Percentiles rank a stretch among this genome's conserved stretches.
These are phyloP conservation scores for Pleomassaria siparia DNA, from an alignment of 2,329 filamentous ascomycete species.

Conservation along the genomic window DNA sequence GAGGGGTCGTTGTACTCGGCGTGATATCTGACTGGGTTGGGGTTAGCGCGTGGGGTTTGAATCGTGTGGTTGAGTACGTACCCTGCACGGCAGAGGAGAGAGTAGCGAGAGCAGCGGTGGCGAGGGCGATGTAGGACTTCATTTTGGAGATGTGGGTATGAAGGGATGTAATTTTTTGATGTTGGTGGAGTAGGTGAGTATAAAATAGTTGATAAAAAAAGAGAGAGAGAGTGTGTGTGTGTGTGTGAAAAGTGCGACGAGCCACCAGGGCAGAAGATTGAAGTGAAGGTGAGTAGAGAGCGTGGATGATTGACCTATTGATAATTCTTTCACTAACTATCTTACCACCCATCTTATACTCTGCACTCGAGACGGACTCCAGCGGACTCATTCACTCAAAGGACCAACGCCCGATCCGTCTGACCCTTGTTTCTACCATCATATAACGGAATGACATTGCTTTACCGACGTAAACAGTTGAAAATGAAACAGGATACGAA, in stretches of 20 bases:
- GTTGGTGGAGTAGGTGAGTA: background rate
- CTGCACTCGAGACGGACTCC: background rate
- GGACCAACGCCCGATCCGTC: background rate
- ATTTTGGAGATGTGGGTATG: background rate
- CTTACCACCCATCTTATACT: background rate
- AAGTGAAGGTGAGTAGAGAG: background rate
- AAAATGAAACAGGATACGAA: background rate
- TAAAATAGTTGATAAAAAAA: background rate
- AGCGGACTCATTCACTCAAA: background rate
- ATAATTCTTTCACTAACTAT: background rate
- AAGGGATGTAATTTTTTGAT: background rate
- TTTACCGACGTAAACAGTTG: background rate
- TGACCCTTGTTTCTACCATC: background rate
- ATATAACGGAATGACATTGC: background rate
- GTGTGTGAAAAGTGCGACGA: too few species aligned
- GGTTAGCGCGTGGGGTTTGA: background rate
- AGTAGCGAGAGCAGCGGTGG: background rate
- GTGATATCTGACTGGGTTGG: constrained; percentile 39
- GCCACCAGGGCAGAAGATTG: background rate
- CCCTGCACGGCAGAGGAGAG: background rate
- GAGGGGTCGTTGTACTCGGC: constrained; percentile 64
- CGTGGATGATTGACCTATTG: background rate
- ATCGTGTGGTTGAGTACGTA: background rate
- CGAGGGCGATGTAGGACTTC: background rate
- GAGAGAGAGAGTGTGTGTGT: too few species aligned